These are phyloP conservation scores for Fusarium sp. DNA, from an alignment of 2,329 filamentous ascomycete genomes.

Conservation along the genomic window DNA sequence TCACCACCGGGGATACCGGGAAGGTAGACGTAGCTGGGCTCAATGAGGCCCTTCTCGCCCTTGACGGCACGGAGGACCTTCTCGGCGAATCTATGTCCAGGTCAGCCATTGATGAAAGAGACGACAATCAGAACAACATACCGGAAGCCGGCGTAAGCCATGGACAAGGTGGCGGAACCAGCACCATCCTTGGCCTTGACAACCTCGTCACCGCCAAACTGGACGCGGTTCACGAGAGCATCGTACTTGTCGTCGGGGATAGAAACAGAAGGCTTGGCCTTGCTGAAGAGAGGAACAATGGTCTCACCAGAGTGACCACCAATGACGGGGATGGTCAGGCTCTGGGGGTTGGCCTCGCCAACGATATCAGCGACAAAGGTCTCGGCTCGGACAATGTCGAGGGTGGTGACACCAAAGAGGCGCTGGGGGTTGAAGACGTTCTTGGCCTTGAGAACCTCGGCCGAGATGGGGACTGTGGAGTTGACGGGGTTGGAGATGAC, in stretches of 20 bases:
- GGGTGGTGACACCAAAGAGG: constrained; percentile 97
- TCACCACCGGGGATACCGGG: constrained; percentile 90
- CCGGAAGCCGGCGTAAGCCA: constrained; percentile 96
- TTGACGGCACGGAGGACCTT: constrained; percentile 89
- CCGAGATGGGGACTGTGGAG: constrained; percentile 97
- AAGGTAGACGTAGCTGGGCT: constrained; percentile 96
- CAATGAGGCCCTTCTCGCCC: constrained; percentile 92
- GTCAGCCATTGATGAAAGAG: constrained; percentile 21
- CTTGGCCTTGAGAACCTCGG: constrained; percentile 94
- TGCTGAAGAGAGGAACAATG: constrained; percentile 97
- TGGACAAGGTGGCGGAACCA: constrained; percentile 91
- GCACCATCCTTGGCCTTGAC: constrained; percentile 94
- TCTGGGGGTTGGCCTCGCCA: constrained; percentile 84
- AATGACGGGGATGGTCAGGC: constrained; percentile 89
- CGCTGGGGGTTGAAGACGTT: constrained; percentile 94
- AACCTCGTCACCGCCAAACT: constrained; percentile 98
- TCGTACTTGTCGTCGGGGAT: constrained; percentile 93
- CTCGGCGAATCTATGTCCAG: constrained; percentile 81
- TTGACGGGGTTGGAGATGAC: constrained; percentile 99
- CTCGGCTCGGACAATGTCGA: constrained; percentile 98
- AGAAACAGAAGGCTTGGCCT: constrained; percentile 80
- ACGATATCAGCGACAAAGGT: constrained; percentile 91
- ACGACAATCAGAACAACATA: constrained; percentile 50
- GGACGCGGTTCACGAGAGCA: constrained; percentile 90
- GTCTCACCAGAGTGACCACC: constrained; percentile 98